A percentile compares a stretch with the other conserved stretches of the same genome.
Conservation (phyloP, 1,284 basidiomycete species). For the Vanrija sp. region DNA sequence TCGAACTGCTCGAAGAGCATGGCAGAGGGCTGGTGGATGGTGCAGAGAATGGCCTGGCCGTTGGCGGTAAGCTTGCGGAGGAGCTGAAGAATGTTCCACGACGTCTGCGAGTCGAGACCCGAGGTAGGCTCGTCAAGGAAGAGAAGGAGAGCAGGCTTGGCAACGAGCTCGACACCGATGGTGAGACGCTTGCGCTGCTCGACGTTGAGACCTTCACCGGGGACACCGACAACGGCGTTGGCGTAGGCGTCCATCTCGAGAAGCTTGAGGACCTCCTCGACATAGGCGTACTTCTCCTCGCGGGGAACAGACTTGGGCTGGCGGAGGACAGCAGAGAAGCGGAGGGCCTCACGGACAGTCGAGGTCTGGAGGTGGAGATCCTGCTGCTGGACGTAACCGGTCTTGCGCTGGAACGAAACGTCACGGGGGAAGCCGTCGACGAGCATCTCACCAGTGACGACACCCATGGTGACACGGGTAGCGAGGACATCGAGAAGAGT, state of each 20-base stretch:
- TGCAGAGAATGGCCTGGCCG: constrained; percentile 66
- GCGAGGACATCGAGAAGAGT: constrained; percentile 80
- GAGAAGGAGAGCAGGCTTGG: constrained; percentile 44
- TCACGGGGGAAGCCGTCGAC: constrained; percentile 72
- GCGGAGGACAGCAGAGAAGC: constrained; percentile 75
- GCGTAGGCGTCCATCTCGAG: constrained; percentile 24
- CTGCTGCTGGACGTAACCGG: constrained; percentile 73
- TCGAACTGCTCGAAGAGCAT: constrained; percentile 48
- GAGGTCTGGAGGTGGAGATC: constrained; percentile 68
- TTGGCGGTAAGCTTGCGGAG: constrained; percentile 47
- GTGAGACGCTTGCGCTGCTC: constrained; percentile 44
- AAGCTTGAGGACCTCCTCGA: constrained; percentile 22
- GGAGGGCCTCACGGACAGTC: constrained; percentile 77
- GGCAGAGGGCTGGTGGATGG: constrained; percentile 50
- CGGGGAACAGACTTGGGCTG: constrained; percentile 64
- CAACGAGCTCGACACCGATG: constrained; percentile 67
- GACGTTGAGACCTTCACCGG: constrained; percentile 47
- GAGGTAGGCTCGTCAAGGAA: constrained; percentile 51
- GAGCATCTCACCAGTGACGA: constrained; percentile 72
- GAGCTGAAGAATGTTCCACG: constrained; percentile 22
- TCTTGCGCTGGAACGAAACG: constrained; percentile 59
- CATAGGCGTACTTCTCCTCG: constrained; percentile 52
- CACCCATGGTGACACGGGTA: constrained; percentile 69
- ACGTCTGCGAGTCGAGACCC: constrained; percentile 26
- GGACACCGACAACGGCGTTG: constrained; percentile 44